These are phyloP conservation scores for Eragrostis nindensis DNA, from an alignment of 176 grass and related monocot species.

Conservation along the genomic window DNA sequence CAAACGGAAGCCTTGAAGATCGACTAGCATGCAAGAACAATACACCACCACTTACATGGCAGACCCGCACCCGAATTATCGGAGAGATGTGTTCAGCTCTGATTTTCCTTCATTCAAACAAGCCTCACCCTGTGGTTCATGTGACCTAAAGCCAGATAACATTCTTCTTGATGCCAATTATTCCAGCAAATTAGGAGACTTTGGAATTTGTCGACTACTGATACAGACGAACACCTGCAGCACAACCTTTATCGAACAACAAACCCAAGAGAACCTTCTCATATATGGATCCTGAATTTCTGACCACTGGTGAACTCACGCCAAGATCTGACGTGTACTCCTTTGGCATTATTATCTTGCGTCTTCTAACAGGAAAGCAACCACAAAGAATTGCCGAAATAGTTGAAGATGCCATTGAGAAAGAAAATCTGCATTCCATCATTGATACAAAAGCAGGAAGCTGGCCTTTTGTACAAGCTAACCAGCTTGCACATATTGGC, in stretches of 20 bases:
- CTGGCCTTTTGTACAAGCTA: conserved; percentile 66
- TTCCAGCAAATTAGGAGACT: conserved; percentile 63
- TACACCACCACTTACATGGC: conserved; percentile 54
- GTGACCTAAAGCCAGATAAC: conserved; percentile 61
- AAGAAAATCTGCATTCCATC: conserved; percentile 48
- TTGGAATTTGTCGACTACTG: conserved; percentile 56
- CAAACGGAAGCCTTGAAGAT: conserved; percentile 69
- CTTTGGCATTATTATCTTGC: conserved; percentile 63
- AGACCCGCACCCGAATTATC: conserved; percentile 56
- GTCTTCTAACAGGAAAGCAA: conserved; percentile 57
- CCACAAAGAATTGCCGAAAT: conserved; percentile 45
- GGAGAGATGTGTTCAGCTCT: conserved; percentile 68
- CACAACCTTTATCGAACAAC: conserved; percentile 54
- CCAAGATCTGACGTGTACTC: conserved; percentile 60
- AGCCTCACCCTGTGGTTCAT: conserved; percentile 53
- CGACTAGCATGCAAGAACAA: conserved; percentile 36
- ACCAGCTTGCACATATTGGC: conserved; percentile 62
- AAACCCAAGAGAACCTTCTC: conserved; percentile 55
- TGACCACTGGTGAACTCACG: conserved; percentile 58
- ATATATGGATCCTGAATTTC: conserved; percentile 70
- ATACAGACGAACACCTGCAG: conserved; percentile 45
- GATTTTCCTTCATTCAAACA: conserved; percentile 67
- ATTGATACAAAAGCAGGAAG: conserved; percentile 56
- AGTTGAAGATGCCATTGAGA: conserved; percentile 53
- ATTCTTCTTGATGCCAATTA: conserved; percentile 70